Conservation (phyloP, 2,329 filamentous ascomycete species). For the Cercospora sp. region DNA sequence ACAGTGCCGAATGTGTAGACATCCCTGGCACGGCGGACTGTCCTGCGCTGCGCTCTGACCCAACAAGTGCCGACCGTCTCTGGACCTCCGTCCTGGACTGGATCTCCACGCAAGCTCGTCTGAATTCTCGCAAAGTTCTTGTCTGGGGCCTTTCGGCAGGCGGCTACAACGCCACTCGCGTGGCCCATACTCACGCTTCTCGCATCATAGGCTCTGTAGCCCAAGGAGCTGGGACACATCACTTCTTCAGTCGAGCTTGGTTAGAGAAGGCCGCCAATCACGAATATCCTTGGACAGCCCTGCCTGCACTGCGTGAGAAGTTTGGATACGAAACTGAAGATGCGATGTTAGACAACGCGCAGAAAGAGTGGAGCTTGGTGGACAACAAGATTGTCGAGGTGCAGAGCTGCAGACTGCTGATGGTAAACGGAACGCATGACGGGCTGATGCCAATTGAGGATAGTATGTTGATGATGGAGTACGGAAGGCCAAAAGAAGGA, state of each 20-base stretch:
- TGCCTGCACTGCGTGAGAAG: slow-evolving; percentile 56
- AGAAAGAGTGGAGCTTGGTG: slow-evolving; percentile 63
- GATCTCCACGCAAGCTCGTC: slow-evolving; percentile 52
- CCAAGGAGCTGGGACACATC: slow-evolving; percentile 63
- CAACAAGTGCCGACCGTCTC: slow-evolving; percentile 59
- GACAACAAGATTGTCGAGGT: slow-evolving; percentile 59
- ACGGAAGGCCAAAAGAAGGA: slow-evolving; percentile 65
- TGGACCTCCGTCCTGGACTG: slow-evolving; percentile 64
- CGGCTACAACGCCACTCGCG: slow-evolving; percentile 65
- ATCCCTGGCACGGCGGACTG: slow-evolving; percentile 64
- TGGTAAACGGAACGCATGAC: slow-evolving; percentile 63
- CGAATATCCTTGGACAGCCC: slow-evolving; percentile 52
- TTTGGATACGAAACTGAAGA: slow-evolving; percentile 60
- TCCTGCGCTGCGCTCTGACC: slow-evolving; percentile 62
- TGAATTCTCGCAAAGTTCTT: slow-evolving; percentile 59
- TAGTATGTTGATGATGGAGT: slow-evolving; percentile 63
- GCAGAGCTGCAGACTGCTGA: slow-evolving; percentile 58
- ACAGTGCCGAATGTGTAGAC: not conserved
- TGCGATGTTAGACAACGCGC: slow-evolving; percentile 56
- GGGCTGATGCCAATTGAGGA: slow-evolving; percentile 69
- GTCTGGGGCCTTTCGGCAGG: slow-evolving; percentile 67
- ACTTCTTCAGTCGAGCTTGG: slow-evolving; percentile 62
- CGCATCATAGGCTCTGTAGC: slow-evolving; percentile 58
- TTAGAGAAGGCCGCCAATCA: slow-evolving; percentile 62
- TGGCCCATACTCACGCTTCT: slow-evolving; percentile 65